Evolutionary conservation across 176 grass and related monocot species (phyloP).

Genomic region (Bothriochloa decipiens): DNA sequence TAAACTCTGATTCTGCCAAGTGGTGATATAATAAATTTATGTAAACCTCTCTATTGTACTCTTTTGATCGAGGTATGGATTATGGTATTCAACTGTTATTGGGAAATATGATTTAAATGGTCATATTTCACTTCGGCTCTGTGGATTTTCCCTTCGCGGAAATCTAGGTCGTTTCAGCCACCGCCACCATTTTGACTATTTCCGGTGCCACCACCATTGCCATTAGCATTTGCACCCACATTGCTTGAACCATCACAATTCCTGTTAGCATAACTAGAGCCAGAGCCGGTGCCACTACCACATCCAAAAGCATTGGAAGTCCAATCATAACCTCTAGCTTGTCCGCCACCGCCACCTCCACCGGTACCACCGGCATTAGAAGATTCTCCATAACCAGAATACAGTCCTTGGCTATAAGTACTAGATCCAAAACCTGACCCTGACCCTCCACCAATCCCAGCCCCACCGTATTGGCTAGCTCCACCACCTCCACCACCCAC

Average conservation of each 20-base stretch:
- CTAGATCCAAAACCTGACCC: background rate
- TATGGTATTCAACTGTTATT: no score
- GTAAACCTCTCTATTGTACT: no score
- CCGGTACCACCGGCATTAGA: background rate
- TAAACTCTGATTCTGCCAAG: no score
- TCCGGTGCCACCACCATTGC: background rate
- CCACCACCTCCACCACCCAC: background rate
- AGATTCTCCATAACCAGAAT: background rate
- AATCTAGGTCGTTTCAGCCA: no score
- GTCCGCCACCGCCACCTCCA: background rate
- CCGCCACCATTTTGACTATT: background rate
- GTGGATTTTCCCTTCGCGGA: no score
- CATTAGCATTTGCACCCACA: background rate
- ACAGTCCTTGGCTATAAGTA: background rate
- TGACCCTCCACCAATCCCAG: background rate
- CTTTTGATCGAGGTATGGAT: no score
- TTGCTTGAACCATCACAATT: background rate
- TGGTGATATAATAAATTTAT: no score
- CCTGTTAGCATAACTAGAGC: background rate
- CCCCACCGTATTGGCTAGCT: background rate
- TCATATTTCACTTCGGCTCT: no score
- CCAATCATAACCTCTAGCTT: background rate
- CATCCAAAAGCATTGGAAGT: background rate
- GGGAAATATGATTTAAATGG: no score
- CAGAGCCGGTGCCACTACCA: background rate